A percentile compares a stretch with the other conserved stretches of the same genome.
Evolutionary conservation across 768 basidiomycete species (phyloP).

Genomic region (Leucosporidium creatinivorum): DNA sequence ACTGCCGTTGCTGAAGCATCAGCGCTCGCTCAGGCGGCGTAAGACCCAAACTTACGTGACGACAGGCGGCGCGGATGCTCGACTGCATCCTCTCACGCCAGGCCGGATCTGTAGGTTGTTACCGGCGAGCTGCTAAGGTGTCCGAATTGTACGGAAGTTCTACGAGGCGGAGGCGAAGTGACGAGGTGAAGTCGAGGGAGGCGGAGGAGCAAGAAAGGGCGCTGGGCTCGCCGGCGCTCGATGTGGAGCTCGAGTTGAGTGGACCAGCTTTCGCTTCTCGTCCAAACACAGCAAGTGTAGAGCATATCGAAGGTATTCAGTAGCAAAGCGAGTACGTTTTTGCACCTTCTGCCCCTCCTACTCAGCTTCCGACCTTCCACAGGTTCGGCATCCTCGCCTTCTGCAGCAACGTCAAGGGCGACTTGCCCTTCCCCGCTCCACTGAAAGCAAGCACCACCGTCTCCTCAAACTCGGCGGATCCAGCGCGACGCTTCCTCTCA

Average conservation of each 20-base stretch:
- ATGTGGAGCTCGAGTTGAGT: too few species aligned
- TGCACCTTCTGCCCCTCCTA: not conserved
- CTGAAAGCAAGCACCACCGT: slow-evolving; percentile 22
- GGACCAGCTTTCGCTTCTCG: too few species aligned
- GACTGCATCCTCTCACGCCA: too few species aligned
- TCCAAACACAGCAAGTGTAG: not conserved
- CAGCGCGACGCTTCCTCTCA: slow-evolving; percentile 1
- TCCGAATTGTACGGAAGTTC: too few species aligned
- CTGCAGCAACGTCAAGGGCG: slow-evolving; percentile 1
- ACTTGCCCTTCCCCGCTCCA: not conserved
- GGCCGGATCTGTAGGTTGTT: too few species aligned
- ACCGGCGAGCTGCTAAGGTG: too few species aligned
- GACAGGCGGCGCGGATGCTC: too few species aligned
- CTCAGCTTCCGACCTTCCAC: slow-evolving; percentile 16
- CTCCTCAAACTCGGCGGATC: slow-evolving; percentile 19
- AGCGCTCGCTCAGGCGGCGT: not conserved
- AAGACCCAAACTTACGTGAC: not conserved
- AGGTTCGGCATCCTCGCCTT: slow-evolving; percentile 11
- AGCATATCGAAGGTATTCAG: not conserved
- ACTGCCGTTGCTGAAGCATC: slow-evolving; percentile 40
- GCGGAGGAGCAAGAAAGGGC: too few species aligned
- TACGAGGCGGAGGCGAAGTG: too few species aligned
- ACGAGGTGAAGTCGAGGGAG: too few species aligned
- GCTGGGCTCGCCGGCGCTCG: too few species aligned
- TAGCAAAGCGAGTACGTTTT: not conserved